These are phyloP conservation scores for Mycena galericulata DNA, from an alignment of 768 basidiomycete species.

Conservation along the genomic window DNA sequence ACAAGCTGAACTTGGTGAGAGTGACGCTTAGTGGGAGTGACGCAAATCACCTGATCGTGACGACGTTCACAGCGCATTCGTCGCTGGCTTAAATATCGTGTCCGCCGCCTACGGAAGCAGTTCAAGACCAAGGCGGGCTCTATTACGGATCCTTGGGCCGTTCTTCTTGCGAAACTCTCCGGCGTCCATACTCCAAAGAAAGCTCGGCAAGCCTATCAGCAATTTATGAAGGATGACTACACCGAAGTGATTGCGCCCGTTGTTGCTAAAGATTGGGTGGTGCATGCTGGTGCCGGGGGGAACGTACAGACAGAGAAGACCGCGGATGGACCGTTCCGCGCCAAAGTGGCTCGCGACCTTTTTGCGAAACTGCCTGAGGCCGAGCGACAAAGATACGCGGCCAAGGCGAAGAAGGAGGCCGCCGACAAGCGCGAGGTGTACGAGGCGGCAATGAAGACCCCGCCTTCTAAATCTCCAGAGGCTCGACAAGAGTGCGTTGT, in stretches of 20 bases:
- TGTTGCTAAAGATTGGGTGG: neutral
- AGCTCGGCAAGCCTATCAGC: slow-evolving; percentile 14
- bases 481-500: slow-evolving; percentile 5
- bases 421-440: neutral
- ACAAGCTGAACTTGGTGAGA: slow-evolving; percentile 1
- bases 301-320: neutral
- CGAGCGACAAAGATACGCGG: neutral
- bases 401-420: neutral
- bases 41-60: neutral
- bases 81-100: neutral
- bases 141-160: neutral
- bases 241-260: neutral
- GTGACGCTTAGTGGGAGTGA: neutral
- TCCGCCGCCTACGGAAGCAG: neutral
- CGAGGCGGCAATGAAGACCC: neutral
- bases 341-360: neutral
- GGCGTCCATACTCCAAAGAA: neutral
- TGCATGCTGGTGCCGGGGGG: neutral
- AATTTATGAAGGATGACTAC: slow-evolving; percentile 4
- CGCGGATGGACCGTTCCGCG: neutral
- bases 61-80: neutral
- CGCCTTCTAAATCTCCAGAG: neutral
- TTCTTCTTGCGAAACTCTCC: neutral
- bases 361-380: neutral
- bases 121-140: neutral